phyloP scores from a whole-genome alignment of 176 grass and related monocot genomes.

The Raddia guianensis region DNA sequence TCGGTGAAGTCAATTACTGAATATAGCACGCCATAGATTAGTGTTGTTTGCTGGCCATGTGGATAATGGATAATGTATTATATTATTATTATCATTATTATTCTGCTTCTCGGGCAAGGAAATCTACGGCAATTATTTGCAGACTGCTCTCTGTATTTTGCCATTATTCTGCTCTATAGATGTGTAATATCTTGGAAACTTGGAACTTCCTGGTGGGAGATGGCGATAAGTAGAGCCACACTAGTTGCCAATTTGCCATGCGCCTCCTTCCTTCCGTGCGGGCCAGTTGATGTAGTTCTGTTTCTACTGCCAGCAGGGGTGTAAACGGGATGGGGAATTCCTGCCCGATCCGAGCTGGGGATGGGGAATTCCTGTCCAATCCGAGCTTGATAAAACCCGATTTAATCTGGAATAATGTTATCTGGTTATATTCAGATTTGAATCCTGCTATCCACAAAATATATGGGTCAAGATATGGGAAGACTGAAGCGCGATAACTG shows the following conservation, averaged over 20 bases:
- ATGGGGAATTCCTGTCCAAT: no score
- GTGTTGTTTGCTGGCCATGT: neutral
- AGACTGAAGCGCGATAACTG: no score
- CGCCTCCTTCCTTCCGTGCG: neutral
- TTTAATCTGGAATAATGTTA: no score
- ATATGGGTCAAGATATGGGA: no score
- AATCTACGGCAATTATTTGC: conserved; percentile 26
- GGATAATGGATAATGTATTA: conserved; percentile 2
- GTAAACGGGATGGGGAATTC: no score
- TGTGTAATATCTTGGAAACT: conserved; percentile 12
- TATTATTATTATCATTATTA: neutral
- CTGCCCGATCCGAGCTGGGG: no score
- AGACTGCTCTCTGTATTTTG: conserved; percentile 11
- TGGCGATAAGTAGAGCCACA: neutral
- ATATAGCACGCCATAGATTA: conserved; percentile 5
- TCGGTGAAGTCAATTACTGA: neutral
- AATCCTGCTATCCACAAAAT: no score
- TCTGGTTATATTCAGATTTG: no score
- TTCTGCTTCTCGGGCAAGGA: neutral
- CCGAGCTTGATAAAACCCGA: no score
- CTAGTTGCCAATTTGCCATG: neutral
- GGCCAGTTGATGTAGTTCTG: neutral
- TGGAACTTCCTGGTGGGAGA: conserved; percentile 9
- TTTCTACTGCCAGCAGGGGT: neutral
- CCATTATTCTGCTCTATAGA: conserved; percentile 12